Conservation (phyloP, 2,329 filamentous ascomycete genomes). For the Arthrobotrys sinensis region DNA sequence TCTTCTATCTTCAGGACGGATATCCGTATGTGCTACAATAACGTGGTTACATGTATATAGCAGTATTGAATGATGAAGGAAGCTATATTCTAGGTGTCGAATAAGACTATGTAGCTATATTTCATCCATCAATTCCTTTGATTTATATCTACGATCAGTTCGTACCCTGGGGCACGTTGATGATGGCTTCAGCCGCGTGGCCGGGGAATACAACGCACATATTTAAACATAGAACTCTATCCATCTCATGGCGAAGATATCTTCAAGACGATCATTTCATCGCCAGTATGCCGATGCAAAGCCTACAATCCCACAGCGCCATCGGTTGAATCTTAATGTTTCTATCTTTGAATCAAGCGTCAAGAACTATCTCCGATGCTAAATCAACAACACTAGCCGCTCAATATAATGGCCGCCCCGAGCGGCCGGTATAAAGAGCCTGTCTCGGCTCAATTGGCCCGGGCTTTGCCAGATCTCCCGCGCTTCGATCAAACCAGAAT, state of each 20-base stretch:
- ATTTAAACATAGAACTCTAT: constrained; percentile 8
- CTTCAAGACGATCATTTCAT: not conserved
- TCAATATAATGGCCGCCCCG: constrained; percentile 18
- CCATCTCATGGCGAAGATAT: constrained; percentile 4
- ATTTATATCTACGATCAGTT: too few species aligned
- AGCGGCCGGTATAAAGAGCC: constrained; percentile 28
- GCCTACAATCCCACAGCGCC: not conserved
- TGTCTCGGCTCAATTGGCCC: constrained; percentile 20
- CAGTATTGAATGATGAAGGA: too few species aligned
- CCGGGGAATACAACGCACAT: not conserved
- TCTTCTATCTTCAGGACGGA: not conserved
- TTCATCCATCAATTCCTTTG: too few species aligned
- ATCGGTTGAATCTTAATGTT: not conserved
- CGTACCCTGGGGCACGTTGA: too few species aligned
- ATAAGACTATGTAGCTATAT: too few species aligned
- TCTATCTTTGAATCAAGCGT: not conserved
- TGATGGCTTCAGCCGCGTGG: not conserved
- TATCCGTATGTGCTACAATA: not conserved
- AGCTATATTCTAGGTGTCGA: too few species aligned
- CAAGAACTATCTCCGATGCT: not conserved
- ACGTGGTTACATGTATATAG: not conserved
- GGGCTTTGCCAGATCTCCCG: constrained; percentile 16
- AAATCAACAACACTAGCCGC: not conserved
- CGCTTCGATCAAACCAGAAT: constrained; percentile 20
- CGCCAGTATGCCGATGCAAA: not conserved